Conservation (phyloP, 495 filamentous ascomycete species). For the Recurvomyces mirabilis region DNA sequence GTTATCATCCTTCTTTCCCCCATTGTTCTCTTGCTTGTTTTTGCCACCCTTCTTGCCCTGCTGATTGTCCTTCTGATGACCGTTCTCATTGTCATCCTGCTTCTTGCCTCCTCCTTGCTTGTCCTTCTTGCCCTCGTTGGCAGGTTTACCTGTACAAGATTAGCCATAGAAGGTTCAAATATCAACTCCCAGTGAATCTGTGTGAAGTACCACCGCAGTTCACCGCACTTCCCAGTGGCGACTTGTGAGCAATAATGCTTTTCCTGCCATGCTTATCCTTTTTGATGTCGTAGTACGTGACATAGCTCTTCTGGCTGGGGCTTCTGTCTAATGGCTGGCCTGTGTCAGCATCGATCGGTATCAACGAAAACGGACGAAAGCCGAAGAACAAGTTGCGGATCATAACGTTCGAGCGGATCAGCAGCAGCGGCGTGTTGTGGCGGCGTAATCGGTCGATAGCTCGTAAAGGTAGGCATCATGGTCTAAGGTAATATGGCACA, state of each 20-base stretch:
- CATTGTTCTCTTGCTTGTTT: neutral
- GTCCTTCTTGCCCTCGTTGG: too few relatives aligned
- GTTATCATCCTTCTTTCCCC: conserved; percentile 1
- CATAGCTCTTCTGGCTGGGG: conserved; percentile 1
- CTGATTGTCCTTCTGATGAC: neutral
- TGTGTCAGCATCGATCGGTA: conserved; percentile 12
- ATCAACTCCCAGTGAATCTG: neutral
- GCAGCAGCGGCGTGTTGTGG: too few relatives aligned
- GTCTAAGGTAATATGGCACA: too few relatives aligned
- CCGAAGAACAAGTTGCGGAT: neutral
- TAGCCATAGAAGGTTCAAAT: too few relatives aligned
- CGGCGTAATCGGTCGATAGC: too few relatives aligned
- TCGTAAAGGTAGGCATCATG: too few relatives aligned
- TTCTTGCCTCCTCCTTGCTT: neutral
- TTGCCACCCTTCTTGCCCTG: conserved; percentile 3
- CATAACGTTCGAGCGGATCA: too few relatives aligned
- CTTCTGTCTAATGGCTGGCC: conserved; percentile 12
- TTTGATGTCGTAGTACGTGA: conserved; percentile 17
- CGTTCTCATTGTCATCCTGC: too few relatives aligned
- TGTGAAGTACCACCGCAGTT: neutral
- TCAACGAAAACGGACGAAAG: conserved; percentile 3
- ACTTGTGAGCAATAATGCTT: conserved; percentile 4
- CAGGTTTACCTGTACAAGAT: too few relatives aligned
- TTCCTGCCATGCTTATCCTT: conserved; percentile 9
- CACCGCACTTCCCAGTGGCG: neutral